Evolutionary conservation across 2,329 filamentous ascomycete genomes (phyloP).

Genomic region (Sporothrix globosa): DNA sequence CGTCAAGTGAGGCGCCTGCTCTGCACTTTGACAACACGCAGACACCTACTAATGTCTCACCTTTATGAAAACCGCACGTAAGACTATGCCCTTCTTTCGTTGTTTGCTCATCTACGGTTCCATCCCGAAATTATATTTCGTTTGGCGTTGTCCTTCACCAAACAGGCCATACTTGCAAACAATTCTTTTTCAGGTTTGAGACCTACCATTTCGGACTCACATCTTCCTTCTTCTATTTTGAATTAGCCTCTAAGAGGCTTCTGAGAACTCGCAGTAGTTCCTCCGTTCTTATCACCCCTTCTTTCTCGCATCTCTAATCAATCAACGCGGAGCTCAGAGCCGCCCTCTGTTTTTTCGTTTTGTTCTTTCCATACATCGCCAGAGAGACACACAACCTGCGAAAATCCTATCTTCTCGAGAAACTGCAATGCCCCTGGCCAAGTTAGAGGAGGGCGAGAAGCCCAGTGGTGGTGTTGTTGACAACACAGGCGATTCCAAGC

Average conservation of each 20-base stretch:
- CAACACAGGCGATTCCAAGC: background rate
- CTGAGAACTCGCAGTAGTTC: background rate
- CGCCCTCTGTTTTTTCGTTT: background rate
- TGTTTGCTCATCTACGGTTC: too few relatives aligned
- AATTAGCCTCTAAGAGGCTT: background rate
- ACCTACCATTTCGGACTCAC: too few relatives aligned
- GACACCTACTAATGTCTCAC: too few relatives aligned
- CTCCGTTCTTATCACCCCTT: background rate
- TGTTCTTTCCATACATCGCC: background rate
- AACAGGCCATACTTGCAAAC: too few relatives aligned
- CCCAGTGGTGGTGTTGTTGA: background rate
- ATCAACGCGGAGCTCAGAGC: background rate
- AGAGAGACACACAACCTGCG: background rate
- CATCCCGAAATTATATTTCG: too few relatives aligned
- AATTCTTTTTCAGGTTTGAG: too few relatives aligned
- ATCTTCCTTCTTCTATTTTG: background rate
- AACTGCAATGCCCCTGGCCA: background rate
- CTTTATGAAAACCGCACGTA: too few relatives aligned
- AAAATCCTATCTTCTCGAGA: background rate
- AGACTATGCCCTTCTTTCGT: too few relatives aligned
- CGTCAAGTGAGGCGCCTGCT: too few relatives aligned
- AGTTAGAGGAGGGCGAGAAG: background rate
- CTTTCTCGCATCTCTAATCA: background rate
- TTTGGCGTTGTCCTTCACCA: too few relatives aligned
- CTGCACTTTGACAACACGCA: too few relatives aligned